phyloP scores from a whole-genome alignment of 352 stramenopile genomes.

The Globisporangium perplexum region DNA sequence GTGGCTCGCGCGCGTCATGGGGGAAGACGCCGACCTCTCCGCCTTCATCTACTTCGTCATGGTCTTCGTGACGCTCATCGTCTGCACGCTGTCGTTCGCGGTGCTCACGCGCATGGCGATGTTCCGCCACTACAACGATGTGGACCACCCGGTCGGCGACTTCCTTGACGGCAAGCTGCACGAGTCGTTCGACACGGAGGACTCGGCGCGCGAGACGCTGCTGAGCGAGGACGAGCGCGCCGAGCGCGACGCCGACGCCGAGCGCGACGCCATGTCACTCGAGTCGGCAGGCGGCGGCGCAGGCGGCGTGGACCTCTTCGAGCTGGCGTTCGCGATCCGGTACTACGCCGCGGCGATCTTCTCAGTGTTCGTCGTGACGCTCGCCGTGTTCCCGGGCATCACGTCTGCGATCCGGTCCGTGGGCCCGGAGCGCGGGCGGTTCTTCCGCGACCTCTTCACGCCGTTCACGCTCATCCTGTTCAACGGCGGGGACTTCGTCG shows the following conservation, averaged over 20 bases:
- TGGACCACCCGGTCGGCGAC: conserved; percentile 28
- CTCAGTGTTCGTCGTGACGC: conserved; percentile 70
- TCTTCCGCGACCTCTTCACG: conserved; percentile 67
- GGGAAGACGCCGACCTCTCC: conserved; percentile 41
- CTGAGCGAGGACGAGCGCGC: conserved; percentile 17
- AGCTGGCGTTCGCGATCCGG: conserved; percentile 55
- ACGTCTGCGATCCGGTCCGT: conserved; percentile 66
- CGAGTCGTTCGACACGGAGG: conserved; percentile 7
- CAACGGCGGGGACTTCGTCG: conserved; percentile 69
- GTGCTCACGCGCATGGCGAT: conserved; percentile 54
- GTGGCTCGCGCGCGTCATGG: conserved; percentile 13
- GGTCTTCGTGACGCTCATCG: conserved; percentile 59
- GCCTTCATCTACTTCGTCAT: conserved; percentile 79
- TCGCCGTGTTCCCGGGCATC: conserved; percentile 70
- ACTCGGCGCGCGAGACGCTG: conserved; percentile 31
- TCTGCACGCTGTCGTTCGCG: conserved; percentile 47
- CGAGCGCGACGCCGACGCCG: conserved; percentile 3
- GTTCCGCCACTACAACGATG: conserved; percentile 63
- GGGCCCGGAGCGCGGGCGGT: conserved; percentile 30
- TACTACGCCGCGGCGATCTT: conserved; percentile 59
- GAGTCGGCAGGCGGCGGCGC: conserved; percentile 7
- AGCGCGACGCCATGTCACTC: background rate
- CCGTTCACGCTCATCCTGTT: conserved; percentile 76
- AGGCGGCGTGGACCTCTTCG: conserved; percentile 33
- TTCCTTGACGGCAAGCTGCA: conserved; percentile 12